These are phyloP conservation scores for Podospora anserina DNA, from an alignment of 495 filamentous ascomycete species.

Conservation along the genomic window DNA sequence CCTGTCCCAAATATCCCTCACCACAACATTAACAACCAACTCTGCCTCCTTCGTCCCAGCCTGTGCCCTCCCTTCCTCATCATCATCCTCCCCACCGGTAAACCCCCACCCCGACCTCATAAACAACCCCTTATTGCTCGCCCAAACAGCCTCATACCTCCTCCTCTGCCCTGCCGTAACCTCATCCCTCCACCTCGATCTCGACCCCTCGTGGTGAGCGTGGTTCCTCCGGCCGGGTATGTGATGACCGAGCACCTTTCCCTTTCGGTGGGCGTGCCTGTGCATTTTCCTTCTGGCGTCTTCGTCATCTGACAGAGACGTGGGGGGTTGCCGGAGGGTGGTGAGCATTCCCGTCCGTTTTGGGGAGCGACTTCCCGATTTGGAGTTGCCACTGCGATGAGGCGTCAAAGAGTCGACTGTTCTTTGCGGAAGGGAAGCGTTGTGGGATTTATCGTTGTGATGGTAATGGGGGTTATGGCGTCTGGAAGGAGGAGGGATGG, in stretches of 20 bases:
- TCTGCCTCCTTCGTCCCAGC: conserved; percentile 38
- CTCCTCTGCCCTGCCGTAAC: conserved; percentile 76
- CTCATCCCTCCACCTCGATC: conserved; percentile 77
- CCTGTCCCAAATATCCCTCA: conserved; percentile 80
- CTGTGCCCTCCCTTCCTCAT: conserved; percentile 14
- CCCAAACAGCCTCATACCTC: conserved; percentile 96
- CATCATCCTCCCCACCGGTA: not conserved
- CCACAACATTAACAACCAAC: conserved; percentile 72
- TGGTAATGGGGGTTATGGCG: conserved; percentile 19
- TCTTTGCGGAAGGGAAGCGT: conserved; percentile 50
- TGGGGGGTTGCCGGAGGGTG: conserved; percentile 64
- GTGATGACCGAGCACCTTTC: conserved; percentile 27
- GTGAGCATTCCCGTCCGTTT: conserved; percentile 55
- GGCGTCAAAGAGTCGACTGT: conserved; percentile 36
- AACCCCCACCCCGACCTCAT: conserved; percentile 21
- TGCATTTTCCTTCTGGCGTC: conserved; percentile 44
- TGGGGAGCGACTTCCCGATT: conserved; percentile 51
- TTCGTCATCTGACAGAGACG: conserved; percentile 58
- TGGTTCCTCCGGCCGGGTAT: conserved; percentile 45
- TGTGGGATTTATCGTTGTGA: conserved; percentile 35
- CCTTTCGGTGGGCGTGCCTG: conserved; percentile 35
- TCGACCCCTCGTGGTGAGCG: conserved; percentile 83
- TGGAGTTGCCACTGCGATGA: conserved; percentile 43
- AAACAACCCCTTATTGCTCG: conserved; percentile 77
- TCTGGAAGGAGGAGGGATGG: conserved; percentile 26